A percentile compares a stretch with the other conserved stretches of the same genome.
These are phyloP conservation scores for Dicorynia guianensis DNA, from an alignment of 306 rosid genomes.

Conservation along the genomic window DNA sequence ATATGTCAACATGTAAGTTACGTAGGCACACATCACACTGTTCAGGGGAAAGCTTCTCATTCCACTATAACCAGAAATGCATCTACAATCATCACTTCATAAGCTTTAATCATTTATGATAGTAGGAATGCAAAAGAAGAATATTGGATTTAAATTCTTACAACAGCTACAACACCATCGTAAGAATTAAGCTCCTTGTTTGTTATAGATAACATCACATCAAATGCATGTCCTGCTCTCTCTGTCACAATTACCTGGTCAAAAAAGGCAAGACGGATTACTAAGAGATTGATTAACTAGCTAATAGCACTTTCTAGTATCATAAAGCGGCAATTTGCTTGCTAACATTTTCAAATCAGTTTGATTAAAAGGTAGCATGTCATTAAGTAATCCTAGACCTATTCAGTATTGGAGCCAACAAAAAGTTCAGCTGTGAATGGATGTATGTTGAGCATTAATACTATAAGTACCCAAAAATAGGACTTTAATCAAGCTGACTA, in stretches of 20 bases:
- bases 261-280: slow-evolving; percentile 38
- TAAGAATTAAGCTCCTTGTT: slow-evolving; percentile 73
- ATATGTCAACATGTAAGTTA: slow-evolving; percentile 19
- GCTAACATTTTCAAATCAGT: slow-evolving; percentile 15
- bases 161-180: slow-evolving; percentile 91
- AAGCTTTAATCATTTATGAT: neutral
- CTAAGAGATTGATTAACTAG: slow-evolving; percentile 9
- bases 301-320: slow-evolving; percentile 9
- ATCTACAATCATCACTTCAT: slow-evolving; percentile 8
- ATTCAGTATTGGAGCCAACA: neutral
- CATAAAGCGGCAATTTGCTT: slow-evolving; percentile 15
- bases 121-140: slow-evolving; percentile 32
- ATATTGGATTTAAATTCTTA: slow-evolving; percentile 57
- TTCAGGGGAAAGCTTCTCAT: neutral
- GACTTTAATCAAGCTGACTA: neutral
- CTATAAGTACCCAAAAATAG: slow-evolving; percentile 8
- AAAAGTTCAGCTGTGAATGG: slow-evolving; percentile 4
- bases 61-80: slow-evolving; percentile 13
- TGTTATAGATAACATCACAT: slow-evolving; percentile 70
- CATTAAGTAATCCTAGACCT: neutral
- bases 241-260: slow-evolving; percentile 85
- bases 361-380: neutral
- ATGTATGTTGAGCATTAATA: slow-evolving; percentile 16
- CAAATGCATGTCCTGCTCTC: slow-evolving; percentile 87
- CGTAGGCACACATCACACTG: neutral